Evolutionary conservation across 352 stramenopile species (phyloP), one percentile per base, ranked within the genome.

Genomic region (Globisporangium camurandrum): DNA sequence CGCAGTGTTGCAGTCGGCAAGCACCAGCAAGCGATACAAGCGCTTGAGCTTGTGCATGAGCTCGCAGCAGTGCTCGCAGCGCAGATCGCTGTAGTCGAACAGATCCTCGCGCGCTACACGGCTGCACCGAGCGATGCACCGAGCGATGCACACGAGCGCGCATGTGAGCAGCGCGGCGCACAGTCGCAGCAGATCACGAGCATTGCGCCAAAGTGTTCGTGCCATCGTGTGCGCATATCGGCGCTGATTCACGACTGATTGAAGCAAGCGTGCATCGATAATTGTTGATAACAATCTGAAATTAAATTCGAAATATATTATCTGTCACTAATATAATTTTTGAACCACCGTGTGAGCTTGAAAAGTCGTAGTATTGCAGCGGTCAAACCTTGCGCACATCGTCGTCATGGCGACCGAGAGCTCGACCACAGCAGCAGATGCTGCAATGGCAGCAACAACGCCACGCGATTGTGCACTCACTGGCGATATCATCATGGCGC

Each of bases 401-500:
- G n/a, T n/a, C n/a, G n/a, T n/a, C n/a, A n/a, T n/a, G 30, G 30
- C 9, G 30, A 34, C 30, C 30, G 30, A 34, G 16, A 34, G 26
- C n/a, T n/a, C n/a, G n/a, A n/a, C n/a, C n/a, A n/a, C 30, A 47
- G 33, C 39, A 47, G 31, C 33, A 33, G 39, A 14, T 3, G 9
- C 16, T 24, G 19, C 27, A 11, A 40, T 46, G 30, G 19, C 27
- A 22, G 36, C 27, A 31, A 41, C 31, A 31, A 41, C 31, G 24
- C 36, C 17, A 19, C 26, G 0, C 17, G 37, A 8, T 4, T n/a
- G 17, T 17, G 48, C 31, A 34, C 57, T 87, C 12, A 75, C 71
- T 19, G 49, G 43, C 7, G 70, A 88, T 34, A 56, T 87, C 33
- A 66, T 87, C 33, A 77, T 88, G 61, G 68, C 63, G 20, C 61